Base-by-base conservation (phyloP, 495 filamentous ascomycete species). In the Aspergillus nanangensis region DNA sequence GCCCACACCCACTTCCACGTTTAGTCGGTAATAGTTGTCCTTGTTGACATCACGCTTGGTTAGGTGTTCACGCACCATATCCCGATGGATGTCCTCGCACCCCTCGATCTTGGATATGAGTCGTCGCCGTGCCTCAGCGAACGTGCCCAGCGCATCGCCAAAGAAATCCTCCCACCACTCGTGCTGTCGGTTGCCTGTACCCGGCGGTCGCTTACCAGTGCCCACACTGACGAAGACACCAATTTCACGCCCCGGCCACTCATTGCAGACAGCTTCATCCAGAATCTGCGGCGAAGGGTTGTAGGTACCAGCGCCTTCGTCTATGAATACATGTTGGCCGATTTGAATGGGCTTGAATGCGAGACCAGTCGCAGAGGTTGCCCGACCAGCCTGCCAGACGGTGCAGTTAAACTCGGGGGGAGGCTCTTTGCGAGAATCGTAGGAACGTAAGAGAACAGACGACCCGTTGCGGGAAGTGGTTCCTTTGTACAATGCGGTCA, bases 341-440 rank as follows among this genome's bases (percentile, higher is more conserved):
- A 97, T 87, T 51, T 87, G 87, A 31, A 98, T 90, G 0, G 91
- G 88, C 62, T 98, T 98, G 70, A 98, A 98, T 2, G 93, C 94
- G 23, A 94, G 70, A 0, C 87, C 90, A 3, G 88, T 95, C 3
- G 93, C 90, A 40, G 78, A 88, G 2, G 93, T 98, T n/a, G 93
- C 93, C 31, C 94, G 82, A 7, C 93, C 93, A 4, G 93, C 93
- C 64, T 98, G 79, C 93, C 93, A 98, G 41, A 98, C 88, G 11
- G 79, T 94, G 63, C 90, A 95, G 55, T 94, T 82, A 47, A 88
- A 87, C 60, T 94, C 89, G 0, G 91, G 86, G 3, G 88, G 78
- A 0, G 90, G 85, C 63, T 97, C 92, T 62, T 86, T 89, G 50
- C 89, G 80, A 19, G 94, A 96, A 52, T 95, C 91, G 57, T 97